Evolutionary conservation across 805 yeast genomes (phyloP).

Genomic region (Candida vartiovaarae): DNA sequence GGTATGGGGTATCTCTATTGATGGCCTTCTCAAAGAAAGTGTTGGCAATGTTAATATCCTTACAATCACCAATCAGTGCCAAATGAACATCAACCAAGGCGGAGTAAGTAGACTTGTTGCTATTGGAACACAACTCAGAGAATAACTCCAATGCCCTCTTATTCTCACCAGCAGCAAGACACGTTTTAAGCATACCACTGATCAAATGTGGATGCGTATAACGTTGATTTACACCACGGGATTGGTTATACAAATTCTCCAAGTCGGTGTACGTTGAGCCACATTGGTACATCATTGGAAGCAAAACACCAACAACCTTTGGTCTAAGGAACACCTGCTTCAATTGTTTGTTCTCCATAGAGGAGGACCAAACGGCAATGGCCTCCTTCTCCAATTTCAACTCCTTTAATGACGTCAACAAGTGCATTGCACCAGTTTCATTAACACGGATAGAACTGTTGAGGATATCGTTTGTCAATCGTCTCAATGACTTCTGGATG

Average conservation of each 20-base stretch:
- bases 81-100: constrained; percentile 69
- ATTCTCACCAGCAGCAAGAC: constrained; percentile 57
- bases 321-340: constrained; percentile 49
- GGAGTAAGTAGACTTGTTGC: constrained; percentile 34
- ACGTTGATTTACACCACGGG: constrained; percentile 24
- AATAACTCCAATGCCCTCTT: constrained; percentile 59
- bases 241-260: constrained; percentile 44
- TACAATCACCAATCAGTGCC: constrained; percentile 70
- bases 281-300: constrained; percentile 57
- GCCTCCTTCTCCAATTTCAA: constrained; percentile 56
- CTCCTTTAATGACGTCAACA: constrained; percentile 54
- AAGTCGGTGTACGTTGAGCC: constrained; percentile 60
- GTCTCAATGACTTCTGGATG: constrained; percentile 43
- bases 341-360: constrained; percentile 37
- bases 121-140: constrained; percentile 50
- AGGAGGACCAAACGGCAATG: constrained; percentile 62
- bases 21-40: constrained; percentile 71
- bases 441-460: constrained; percentile 37
- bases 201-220: constrained; percentile 38
- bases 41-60: constrained; percentile 63
- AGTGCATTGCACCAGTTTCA: constrained; percentile 49
- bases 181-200: constrained; percentile 69
- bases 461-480: constrained; percentile 43
- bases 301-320: constrained; percentile 58
- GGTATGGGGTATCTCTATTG: constrained; percentile 63